Percentiles rank a stretch among this genome's conserved stretches.
Evolutionary conservation across 1,284 basidiomycete species (phyloP).

Genomic region (Ceratobasidium papillatum): DNA sequence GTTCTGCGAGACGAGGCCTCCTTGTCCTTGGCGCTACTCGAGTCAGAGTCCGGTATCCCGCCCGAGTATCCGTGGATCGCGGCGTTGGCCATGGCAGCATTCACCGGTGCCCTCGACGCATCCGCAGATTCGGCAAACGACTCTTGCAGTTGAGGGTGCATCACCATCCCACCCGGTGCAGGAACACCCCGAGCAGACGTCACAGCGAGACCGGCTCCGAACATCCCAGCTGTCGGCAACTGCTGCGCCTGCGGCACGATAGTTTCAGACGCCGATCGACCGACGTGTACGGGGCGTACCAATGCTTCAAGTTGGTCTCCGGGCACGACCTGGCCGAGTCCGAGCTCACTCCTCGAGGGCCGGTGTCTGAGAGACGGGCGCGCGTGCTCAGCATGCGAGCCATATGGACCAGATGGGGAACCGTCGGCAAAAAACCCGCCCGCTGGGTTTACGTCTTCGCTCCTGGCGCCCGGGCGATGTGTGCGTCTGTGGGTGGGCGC

Average conservation of each 20-base stretch:
- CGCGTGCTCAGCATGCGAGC: constrained; percentile 15
- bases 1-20: constrained; percentile 15
- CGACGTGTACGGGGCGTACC: constrained; percentile 31
- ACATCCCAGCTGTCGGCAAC: constrained; percentile 28
- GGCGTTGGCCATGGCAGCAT: constrained; percentile 39
- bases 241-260: constrained; percentile 22
- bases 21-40: constrained; percentile 26
- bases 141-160: constrained; percentile 38
- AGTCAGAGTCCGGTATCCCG: constrained; percentile 24
- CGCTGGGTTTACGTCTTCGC: constrained; percentile 18
- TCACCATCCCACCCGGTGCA: constrained; percentile 1
- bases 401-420: constrained; percentile 7
- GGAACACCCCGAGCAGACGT: constrained; percentile 3
- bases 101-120: constrained; percentile 32
- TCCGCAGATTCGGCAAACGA: constrained; percentile 39
- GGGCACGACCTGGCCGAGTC: not conserved
- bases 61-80: constrained; percentile 17
- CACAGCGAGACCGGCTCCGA: constrained; percentile 22
- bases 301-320: constrained; percentile 8
- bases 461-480: constrained; percentile 17
- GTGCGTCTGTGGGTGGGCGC: constrained; percentile 3
- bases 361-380: constrained; percentile 18
- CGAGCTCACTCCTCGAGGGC: constrained; percentile 25
- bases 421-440: constrained; percentile 23
- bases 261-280: constrained; percentile 33